These are phyloP conservation scores for Mycena rebaudengoi DNA, from an alignment of 768 basidiomycete species.

Conservation along the genomic window DNA sequence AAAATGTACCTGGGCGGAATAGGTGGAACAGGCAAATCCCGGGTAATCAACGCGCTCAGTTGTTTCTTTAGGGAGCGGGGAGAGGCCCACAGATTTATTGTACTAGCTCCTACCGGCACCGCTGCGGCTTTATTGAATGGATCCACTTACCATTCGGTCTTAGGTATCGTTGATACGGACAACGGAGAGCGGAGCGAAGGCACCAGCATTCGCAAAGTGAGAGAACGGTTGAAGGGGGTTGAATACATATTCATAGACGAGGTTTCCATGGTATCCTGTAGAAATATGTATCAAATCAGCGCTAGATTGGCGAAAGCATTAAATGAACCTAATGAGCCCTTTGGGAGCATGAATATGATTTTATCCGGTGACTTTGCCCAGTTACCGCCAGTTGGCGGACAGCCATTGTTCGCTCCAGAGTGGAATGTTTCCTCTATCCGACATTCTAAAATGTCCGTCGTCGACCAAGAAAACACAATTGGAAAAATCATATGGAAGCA, in stretches of 20 bases:
- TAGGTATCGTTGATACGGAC: not conserved
- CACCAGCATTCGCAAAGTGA: not conserved
- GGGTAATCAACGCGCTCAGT: too few relatives aligned
- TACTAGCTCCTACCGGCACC: conserved; percentile 34
- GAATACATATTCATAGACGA: conserved; percentile 43
- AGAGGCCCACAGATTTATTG: conserved; percentile 23
- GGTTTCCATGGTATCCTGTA: conserved; percentile 38
- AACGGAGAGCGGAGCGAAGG: not conserved
- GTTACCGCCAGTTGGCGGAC: conserved; percentile 30
- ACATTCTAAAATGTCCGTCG: not conserved
- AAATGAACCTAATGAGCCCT: conserved; percentile 11
- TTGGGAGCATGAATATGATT: conserved; percentile 38
- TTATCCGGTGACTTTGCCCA: conserved; percentile 33
- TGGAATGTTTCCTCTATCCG: conserved; percentile 14
- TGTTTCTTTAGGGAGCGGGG: conserved; percentile 15
- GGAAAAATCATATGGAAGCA: conserved; percentile 35
- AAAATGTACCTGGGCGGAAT: too few relatives aligned
- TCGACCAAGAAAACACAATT: conserved; percentile 19
- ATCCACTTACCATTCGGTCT: conserved; percentile 31
- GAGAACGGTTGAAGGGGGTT: conserved; percentile 13
- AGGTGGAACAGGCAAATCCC: too few relatives aligned
- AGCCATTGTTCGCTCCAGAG: conserved; percentile 6
- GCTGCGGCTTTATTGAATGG: conserved; percentile 31
- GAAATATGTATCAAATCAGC: conserved; percentile 15
- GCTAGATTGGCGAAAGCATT: conserved; percentile 10